Percentiles rank a stretch among this genome's conserved stretches.
phyloP scores from a whole-genome alignment of 495 filamentous ascomycete species.

The Xylaria grammica region DNA sequence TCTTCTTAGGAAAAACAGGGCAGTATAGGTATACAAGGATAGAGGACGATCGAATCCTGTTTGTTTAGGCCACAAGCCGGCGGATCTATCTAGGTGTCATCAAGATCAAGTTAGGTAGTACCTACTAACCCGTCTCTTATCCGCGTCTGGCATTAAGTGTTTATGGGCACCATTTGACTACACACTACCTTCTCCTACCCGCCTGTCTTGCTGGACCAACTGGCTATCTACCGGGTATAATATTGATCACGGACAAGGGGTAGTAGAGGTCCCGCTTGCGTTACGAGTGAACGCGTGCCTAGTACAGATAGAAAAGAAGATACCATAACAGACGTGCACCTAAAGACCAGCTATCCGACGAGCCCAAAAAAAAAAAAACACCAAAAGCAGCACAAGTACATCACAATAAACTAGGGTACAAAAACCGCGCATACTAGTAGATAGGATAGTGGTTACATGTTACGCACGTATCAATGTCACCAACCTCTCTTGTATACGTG shows the following conservation, averaged over 20 bases:
- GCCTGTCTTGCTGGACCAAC: background rate
- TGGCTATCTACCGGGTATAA: background rate
- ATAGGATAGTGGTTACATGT: background rate
- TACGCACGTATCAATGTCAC: background rate
- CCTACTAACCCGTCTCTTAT: too few species aligned
- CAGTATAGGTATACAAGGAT: background rate
- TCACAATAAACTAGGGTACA: too few species aligned
- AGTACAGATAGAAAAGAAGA: too few species aligned
- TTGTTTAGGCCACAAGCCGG: background rate
- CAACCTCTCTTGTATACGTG: slow-evolving; percentile 1
- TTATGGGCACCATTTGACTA: too few species aligned
- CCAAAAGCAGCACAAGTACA: background rate
- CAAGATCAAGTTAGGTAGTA: too few species aligned
- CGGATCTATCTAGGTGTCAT: too few species aligned
- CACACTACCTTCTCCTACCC: too few species aligned
- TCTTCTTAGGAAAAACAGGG: background rate
- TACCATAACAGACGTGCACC: too few species aligned
- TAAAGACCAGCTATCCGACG: too few species aligned
- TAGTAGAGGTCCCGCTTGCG: too few species aligned
- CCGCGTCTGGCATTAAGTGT: background rate
- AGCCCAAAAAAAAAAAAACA: background rate
- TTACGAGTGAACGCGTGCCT: too few species aligned
- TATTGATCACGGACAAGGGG: background rate
- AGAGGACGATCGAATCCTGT: background rate
- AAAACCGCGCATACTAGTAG: background rate